Conservation (phyloP, 495 filamentous ascomycete species). For the Aspergillus ostianus region DNA sequence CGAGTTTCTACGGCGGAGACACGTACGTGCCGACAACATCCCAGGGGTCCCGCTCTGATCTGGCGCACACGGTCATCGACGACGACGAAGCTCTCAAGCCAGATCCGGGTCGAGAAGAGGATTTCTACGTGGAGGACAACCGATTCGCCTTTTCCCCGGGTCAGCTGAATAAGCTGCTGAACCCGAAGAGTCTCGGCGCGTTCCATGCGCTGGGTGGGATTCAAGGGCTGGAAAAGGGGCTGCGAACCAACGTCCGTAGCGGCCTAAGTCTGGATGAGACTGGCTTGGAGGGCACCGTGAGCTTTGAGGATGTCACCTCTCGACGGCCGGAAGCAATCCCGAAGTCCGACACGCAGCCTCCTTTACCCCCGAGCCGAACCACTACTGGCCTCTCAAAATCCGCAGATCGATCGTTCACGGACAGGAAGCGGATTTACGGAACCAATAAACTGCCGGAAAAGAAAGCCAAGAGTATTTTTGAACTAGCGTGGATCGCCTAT, state of each 20-base stretch:
- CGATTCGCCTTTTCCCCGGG: slow-evolving; percentile 81
- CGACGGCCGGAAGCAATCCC: slow-evolving; percentile 25
- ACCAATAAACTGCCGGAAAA: slow-evolving; percentile 69
- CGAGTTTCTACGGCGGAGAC: slow-evolving; percentile 52
- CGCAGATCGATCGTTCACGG: slow-evolving; percentile 46
- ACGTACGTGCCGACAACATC: slow-evolving; percentile 42
- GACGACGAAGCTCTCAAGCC: slow-evolving; percentile 64
- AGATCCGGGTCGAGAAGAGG: slow-evolving; percentile 66
- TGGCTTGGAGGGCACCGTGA: slow-evolving; percentile 58
- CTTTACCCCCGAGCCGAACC: slow-evolving; percentile 28
- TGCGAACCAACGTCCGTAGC: slow-evolving; percentile 63
- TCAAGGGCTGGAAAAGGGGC: slow-evolving; percentile 69
- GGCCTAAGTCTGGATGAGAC: slow-evolving; percentile 78
- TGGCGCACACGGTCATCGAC: slow-evolving; percentile 41
- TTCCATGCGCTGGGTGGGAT: slow-evolving; percentile 80
- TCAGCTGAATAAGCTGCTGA: slow-evolving; percentile 73
- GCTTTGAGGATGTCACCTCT: slow-evolving; percentile 64
- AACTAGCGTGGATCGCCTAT: slow-evolving; percentile 78
- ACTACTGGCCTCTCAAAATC: slow-evolving; percentile 24
- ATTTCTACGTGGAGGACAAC: slow-evolving; percentile 74
- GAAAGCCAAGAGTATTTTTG: slow-evolving; percentile 68
- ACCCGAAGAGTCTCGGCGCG: slow-evolving; percentile 76
- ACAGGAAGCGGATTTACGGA: slow-evolving; percentile 67
- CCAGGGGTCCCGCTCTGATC: slow-evolving; percentile 33
- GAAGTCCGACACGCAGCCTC: slow-evolving; percentile 28